These are phyloP conservation scores for Scheffersomyces lignicola DNA, from an alignment of 1,139 yeast genomes.

Conservation along the genomic window DNA sequence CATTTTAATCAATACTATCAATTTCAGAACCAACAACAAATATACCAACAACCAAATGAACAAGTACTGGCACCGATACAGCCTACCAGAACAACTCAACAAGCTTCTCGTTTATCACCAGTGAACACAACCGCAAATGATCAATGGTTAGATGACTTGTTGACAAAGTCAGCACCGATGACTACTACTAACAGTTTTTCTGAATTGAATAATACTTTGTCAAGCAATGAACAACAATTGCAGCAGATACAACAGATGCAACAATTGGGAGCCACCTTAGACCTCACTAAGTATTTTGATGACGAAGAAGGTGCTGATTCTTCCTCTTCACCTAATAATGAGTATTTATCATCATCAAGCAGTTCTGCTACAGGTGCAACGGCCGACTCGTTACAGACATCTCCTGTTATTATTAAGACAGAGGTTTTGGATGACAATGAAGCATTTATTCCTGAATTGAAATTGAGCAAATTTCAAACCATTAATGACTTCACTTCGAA, in stretches of 20 bases:
- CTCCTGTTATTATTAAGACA: conserved; percentile 2
- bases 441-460: neutral
- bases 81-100: conserved; percentile 2
- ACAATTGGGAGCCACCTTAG: conserved; percentile 4
- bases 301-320: conserved; percentile 3
- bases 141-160: conserved; percentile 23
- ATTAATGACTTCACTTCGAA: conserved; percentile 14
- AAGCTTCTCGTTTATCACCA: conserved; percentile 15
- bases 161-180: conserved; percentile 19
- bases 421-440: conserved; percentile 1
- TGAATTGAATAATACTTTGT: conserved; percentile 4
- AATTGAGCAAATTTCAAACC: conserved; percentile 4
- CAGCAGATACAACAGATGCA: conserved; percentile 5
- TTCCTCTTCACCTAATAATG: neutral
- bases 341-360: neutral
- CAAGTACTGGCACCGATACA: conserved; percentile 1
- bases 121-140: conserved; percentile 10
- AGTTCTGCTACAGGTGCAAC: neutral
- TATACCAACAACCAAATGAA: neutral
- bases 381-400: conserved; percentile 1
- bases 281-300: conserved; percentile 9
- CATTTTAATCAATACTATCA: conserved; percentile 2
- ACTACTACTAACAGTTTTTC: conserved; percentile 17
- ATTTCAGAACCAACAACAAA: neutral
- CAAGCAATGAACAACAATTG: neutral